phyloP scores from a whole-genome alignment of 1,139 yeast species.

The Candida tetrigidarum region DNA sequence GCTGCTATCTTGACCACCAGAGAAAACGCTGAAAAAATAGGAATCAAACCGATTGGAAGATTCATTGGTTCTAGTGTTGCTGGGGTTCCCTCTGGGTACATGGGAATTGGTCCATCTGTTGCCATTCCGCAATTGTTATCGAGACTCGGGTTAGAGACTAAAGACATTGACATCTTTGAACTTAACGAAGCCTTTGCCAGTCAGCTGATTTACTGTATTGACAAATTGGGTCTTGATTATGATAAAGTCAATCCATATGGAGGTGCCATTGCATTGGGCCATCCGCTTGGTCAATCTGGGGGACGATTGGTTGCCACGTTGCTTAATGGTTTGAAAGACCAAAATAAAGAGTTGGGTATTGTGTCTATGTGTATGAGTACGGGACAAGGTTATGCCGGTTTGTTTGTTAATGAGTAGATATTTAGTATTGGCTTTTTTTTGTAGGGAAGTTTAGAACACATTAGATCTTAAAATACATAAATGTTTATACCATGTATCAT shows the following conservation, averaged over 20 bases:
- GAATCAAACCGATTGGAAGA: slow-evolving; percentile 42
- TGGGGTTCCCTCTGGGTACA: slow-evolving; percentile 39
- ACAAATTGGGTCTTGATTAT: slow-evolving; percentile 31
- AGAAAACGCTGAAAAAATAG: slow-evolving; percentile 36
- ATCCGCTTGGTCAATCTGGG: slow-evolving; percentile 48
- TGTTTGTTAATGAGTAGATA: slow-evolving; percentile 32
- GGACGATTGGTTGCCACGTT: slow-evolving; percentile 39
- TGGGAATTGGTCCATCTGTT: slow-evolving; percentile 47
- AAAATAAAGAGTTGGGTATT: slow-evolving; percentile 35
- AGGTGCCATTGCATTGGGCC: slow-evolving; percentile 50
- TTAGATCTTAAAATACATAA: neutral
- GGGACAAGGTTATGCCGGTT: slow-evolving; percentile 47
- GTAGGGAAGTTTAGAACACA: neutral
- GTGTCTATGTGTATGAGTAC: slow-evolving; percentile 49
- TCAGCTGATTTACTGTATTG: slow-evolving; percentile 38
- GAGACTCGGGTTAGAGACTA: slow-evolving; percentile 24
- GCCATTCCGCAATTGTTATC: slow-evolving; percentile 39
- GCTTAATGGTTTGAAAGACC: slow-evolving; percentile 34
- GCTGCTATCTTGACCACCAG: slow-evolving; percentile 43
- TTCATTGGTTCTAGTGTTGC: slow-evolving; percentile 40
- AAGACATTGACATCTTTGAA: slow-evolving; percentile 42
- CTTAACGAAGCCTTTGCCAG: slow-evolving; percentile 49
- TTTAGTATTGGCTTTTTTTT: neutral
- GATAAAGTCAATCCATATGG: slow-evolving; percentile 44
- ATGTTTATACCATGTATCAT: no score